Percentiles rank a stretch among this genome's conserved stretches.
Conservation (phyloP, 345 rosid genomes). For the Ailanthus altissimus region DNA sequence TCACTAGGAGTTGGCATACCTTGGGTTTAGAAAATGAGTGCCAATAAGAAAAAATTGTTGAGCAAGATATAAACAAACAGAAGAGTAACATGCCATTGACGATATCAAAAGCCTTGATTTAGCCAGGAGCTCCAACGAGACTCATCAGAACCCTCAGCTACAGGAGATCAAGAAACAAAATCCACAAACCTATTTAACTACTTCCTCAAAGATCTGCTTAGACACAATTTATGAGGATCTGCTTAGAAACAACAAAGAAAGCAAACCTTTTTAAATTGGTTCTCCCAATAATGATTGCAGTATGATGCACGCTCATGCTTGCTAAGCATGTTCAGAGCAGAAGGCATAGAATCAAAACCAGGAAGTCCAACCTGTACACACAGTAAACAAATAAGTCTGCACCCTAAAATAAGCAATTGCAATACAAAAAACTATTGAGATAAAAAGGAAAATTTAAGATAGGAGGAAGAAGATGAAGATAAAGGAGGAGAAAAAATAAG, state of each 20-base stretch:
- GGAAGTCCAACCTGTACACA: conserved; percentile 95
- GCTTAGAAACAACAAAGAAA: conserved; percentile 4
- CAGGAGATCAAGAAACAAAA: neutral
- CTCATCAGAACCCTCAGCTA: neutral
- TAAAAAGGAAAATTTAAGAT: neutral
- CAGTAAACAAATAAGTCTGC: conserved; percentile 26
- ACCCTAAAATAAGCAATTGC: neutral
- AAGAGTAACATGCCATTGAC: neutral
- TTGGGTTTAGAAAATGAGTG: too few relatives aligned
- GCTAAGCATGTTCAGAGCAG: conserved; percentile 85
- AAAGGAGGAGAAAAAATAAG: neutral
- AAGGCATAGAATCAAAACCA: conserved; percentile 99
- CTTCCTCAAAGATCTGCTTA: neutral
- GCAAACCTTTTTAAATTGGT: conserved; percentile 87
- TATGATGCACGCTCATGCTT: conserved; percentile 98
- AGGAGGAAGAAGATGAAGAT: neutral
- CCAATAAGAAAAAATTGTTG: neutral
- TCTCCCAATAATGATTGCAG: conserved; percentile 97
- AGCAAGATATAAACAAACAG: neutral
- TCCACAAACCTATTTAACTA: conserved; percentile 4
- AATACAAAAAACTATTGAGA: neutral
- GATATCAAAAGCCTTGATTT: neutral
- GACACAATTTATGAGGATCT: neutral
- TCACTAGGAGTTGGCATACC: neutral
- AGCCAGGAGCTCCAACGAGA: neutral